Evolutionary conservation across 345 rosid genomes (phyloP).

Genomic region (Gossypium turneri): DNA sequence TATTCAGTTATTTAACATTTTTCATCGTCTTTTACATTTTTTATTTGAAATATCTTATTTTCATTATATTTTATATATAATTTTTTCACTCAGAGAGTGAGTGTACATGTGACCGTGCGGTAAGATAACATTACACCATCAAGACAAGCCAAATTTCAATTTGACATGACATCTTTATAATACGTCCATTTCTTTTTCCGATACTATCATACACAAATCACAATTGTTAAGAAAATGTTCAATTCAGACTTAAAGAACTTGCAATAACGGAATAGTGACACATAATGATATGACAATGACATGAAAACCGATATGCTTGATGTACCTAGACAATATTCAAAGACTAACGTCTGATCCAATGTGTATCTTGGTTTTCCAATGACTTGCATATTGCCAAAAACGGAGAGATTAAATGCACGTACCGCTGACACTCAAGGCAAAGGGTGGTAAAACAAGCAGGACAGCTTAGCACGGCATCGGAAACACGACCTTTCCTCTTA

Average conservation of each 20-base stretch:
- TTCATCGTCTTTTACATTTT: too few species aligned
- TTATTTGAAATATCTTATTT: too few species aligned
- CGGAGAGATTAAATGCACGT: background rate
- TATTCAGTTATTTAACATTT: too few species aligned
- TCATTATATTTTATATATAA: too few species aligned
- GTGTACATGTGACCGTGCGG: too few species aligned
- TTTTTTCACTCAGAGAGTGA: too few species aligned
- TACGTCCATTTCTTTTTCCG: background rate
- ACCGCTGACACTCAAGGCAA: conserved; percentile 83
- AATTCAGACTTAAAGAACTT: background rate
- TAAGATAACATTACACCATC: background rate
- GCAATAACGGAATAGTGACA: background rate
- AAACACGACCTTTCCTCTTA: conserved; percentile 45
- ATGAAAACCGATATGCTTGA: background rate
- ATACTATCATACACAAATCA: background rate
- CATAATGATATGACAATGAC: background rate
- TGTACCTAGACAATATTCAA: background rate
- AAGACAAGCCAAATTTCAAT: background rate
- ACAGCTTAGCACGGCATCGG: conserved; percentile 84
- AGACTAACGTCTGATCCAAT: background rate
- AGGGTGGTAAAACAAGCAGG: conserved; percentile 84
- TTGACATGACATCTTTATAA: background rate
- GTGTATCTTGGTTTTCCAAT: background rate
- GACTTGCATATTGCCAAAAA: background rate
- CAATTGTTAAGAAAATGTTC: background rate